These are phyloP conservation scores for Aspergillus costaricaensis DNA, from an alignment of 2,329 filamentous ascomycete genomes.

Conservation along the genomic window DNA sequence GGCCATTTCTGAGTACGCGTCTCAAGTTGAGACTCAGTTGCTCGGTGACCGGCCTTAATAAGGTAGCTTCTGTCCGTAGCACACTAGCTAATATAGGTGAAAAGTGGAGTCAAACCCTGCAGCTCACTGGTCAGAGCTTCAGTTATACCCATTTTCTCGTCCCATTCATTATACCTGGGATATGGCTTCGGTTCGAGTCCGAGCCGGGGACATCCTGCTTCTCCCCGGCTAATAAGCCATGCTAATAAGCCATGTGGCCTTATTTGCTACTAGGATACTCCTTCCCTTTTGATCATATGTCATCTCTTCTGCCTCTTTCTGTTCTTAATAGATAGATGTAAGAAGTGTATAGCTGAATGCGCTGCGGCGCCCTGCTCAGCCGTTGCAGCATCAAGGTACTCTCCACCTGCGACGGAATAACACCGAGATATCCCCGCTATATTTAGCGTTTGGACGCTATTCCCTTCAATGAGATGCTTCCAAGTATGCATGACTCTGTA, in stretches of 20 bases:
- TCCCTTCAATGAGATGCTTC: no score
- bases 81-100: no score
- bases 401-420: no score
- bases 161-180: neutral
- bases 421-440: neutral
- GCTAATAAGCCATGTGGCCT: neutral
- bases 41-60: no score
- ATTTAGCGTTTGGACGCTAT: neutral
- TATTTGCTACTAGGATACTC: neutral
- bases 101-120: neutral
- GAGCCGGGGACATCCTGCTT: neutral
- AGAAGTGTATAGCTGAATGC: no score
- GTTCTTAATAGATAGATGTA: no score
- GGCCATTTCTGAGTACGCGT: no score
- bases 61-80: no score
- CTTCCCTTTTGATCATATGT: neutral
- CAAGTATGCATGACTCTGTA: neutral
- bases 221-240: neutral
- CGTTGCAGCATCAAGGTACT: no score
- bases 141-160: neutral
- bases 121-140: neutral
- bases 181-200: neutral
- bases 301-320: neutral
- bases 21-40: no score
- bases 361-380: no score